These are phyloP conservation scores for Phaeodactylum tricornutum DNA, from an alignment of 108 stramenopile species.

Conservation along the genomic window DNA sequence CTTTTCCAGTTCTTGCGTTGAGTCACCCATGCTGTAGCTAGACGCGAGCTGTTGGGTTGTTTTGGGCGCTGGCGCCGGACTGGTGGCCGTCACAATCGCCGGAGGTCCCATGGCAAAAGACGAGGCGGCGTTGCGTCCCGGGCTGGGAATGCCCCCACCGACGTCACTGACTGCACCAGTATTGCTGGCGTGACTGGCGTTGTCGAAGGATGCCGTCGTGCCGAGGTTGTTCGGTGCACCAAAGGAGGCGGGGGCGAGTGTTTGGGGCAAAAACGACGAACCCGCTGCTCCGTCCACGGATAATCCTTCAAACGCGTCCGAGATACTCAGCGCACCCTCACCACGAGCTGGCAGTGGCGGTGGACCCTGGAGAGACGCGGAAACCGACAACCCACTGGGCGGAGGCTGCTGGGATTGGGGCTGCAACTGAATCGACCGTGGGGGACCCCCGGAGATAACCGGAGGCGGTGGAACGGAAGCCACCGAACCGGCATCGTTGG, in stretches of 20 bases:
- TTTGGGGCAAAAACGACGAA: conserved; percentile 12
- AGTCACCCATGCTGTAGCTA: conserved; percentile 28
- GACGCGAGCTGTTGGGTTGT: conserved; percentile 8
- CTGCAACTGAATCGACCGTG: conserved; percentile 1
- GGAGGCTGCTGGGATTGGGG: conserved; percentile 5
- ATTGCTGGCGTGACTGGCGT: neutral
- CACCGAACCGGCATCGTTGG: neutral
- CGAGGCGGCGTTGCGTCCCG: neutral
- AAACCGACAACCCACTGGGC: conserved; percentile 6
- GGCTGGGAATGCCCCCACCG: conserved; percentile 4
- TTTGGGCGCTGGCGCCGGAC: conserved; percentile 9
- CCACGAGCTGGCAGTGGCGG: conserved; percentile 15
- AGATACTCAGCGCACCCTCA: conserved; percentile 45
- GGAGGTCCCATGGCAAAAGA: neutral
- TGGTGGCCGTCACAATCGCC: conserved; percentile 8
- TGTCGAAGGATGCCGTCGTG: neutral
- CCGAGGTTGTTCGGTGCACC: neutral
- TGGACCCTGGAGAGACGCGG: conserved; percentile 6
- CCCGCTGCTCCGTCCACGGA: conserved; percentile 1
- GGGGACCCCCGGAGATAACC: too few relatives aligned
- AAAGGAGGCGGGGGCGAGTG: neutral
- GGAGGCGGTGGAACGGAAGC: too few relatives aligned
- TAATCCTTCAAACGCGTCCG: conserved; percentile 79
- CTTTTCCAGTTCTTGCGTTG: conserved; percentile 63
- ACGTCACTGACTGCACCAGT: conserved; percentile 15